These are phyloP conservation scores for Aeschynomene evenia DNA, from an alignment of 306 rosid species.

Conservation along the genomic window DNA sequence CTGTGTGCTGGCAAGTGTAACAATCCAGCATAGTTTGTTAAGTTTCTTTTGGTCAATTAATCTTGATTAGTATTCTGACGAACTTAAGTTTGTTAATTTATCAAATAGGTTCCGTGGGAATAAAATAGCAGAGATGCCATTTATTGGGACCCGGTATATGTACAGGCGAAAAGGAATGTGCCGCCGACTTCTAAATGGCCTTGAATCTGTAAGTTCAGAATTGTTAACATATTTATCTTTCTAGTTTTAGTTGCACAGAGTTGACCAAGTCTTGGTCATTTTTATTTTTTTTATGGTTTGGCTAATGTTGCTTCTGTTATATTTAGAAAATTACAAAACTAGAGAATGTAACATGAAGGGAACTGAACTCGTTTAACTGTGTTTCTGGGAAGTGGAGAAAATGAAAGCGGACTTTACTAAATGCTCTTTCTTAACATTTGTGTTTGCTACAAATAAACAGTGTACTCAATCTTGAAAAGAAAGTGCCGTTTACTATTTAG, in stretches of 20 bases:
- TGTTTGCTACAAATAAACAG: background rate
- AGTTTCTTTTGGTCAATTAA: background rate
- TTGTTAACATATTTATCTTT: constrained; percentile 18
- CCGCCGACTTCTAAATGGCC: constrained; percentile 76
- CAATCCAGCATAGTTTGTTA: background rate
- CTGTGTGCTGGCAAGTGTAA: background rate
- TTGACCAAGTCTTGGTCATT: background rate
- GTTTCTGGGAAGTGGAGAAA: constrained; percentile 19
- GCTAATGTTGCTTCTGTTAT: background rate
- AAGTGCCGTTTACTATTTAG: background rate
- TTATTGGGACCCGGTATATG: constrained; percentile 87
- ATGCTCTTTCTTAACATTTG: background rate
- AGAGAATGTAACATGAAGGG: background rate
- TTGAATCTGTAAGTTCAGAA: constrained; percentile 65
- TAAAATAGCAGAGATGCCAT: constrained; percentile 94
- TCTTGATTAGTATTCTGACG: constrained; percentile 19
- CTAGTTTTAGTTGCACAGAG: constrained; percentile 2
- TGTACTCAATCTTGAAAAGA: background rate
- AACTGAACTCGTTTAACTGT: background rate
- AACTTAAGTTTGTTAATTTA: constrained; percentile 27
- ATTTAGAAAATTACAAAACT: background rate
- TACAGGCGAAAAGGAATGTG: constrained; percentile 96
- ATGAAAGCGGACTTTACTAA: background rate
- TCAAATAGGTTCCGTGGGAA: constrained; percentile 79
- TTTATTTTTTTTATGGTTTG: background rate